phyloP scores from a whole-genome alignment of 2,329 filamentous ascomycete species.

The Pseudogymnoascus sp. region DNA sequence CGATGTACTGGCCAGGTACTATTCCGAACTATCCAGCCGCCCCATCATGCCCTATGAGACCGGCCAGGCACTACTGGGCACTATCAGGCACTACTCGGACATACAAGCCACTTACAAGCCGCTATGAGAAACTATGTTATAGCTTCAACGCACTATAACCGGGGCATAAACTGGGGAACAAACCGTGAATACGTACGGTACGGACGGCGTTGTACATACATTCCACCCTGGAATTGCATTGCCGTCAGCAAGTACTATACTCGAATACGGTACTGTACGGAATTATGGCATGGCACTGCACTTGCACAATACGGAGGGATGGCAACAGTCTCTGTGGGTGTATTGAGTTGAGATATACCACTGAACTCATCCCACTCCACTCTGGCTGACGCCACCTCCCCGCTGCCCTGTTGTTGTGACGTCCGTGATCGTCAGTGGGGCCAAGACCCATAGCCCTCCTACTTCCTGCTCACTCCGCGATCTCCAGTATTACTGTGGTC shows the following conservation, averaged over 20 bases:
- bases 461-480: neutral
- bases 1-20: neutral
- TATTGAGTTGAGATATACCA: neutral
- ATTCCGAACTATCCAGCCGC: neutral
- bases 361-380: neutral
- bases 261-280: neutral
- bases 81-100: neutral
- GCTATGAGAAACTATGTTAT: neutral
- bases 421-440: neutral
- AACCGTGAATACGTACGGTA: neutral
- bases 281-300: neutral
- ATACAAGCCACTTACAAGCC: neutral
- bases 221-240: neutral
- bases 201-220: neutral
- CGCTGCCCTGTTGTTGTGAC: neutral
- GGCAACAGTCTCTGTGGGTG: neutral
- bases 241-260: neutral
- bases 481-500: neutral
- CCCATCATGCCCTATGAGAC: neutral
- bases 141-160: neutral
- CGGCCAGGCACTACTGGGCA: neutral
- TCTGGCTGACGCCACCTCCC: neutral
- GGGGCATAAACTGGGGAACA: neutral
- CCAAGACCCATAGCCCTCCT: slow-evolving; percentile 2
- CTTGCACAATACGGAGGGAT: neutral